These are phyloP conservation scores for Trichoderma virens DNA, from an alignment of 495 filamentous ascomycete species.

Conservation along the genomic window DNA sequence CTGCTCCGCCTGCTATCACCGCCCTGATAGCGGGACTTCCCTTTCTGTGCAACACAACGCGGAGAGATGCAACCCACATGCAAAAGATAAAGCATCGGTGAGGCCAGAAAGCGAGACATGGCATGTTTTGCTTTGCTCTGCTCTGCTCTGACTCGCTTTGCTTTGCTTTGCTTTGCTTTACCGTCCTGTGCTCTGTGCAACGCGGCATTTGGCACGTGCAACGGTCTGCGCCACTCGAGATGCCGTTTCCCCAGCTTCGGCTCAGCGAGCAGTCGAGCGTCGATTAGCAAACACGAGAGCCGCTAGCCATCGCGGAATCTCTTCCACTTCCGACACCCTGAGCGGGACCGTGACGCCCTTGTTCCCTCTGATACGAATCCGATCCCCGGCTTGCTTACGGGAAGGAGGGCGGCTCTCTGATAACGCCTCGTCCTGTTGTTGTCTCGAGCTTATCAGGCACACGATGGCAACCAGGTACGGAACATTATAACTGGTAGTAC, in stretches of 20 bases:
- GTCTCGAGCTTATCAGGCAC: background rate
- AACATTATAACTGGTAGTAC: background rate
- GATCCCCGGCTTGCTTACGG: background rate
- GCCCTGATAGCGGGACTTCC: constrained; percentile 1
- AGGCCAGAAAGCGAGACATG: background rate
- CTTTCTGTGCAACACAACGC: constrained; percentile 3
- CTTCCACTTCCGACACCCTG: background rate
- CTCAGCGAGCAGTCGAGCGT: background rate
- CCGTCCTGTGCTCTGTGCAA: background rate
- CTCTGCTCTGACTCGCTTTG: background rate
- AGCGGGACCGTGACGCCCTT: background rate
- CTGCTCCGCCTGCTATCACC: background rate
- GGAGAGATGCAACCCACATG: background rate
- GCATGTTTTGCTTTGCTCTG: background rate
- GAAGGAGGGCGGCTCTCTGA: background rate
- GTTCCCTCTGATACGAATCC: background rate
- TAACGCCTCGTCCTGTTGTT: background rate
- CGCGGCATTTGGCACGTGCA: background rate
- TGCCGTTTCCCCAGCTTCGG: too few relatives aligned
- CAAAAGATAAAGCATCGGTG: constrained; percentile 1
- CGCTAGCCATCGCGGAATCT: background rate
- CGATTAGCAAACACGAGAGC: background rate
- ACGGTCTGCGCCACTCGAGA: too few relatives aligned
- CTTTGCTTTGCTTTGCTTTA: too few relatives aligned
- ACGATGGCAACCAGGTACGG: background rate